Evolutionary conservation across 1,284 basidiomycete species (phyloP), one percentile per base, ranked within the genome.

Genomic region (Xanthoconium separans): DNA sequence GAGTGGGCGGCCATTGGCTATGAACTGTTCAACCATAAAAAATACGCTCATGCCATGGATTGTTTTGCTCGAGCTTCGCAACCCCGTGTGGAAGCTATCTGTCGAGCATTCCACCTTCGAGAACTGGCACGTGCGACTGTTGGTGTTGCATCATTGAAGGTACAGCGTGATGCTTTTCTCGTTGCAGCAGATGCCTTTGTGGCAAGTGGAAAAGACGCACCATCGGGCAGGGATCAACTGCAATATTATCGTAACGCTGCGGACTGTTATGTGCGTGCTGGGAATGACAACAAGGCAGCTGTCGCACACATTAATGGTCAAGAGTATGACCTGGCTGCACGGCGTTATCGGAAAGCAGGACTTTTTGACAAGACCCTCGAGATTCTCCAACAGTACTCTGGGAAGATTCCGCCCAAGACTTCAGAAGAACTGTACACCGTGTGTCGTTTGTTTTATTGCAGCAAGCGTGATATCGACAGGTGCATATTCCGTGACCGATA

Each of bases 1-100:
- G 80, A 86, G 63, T 89, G 87, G 85, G 77, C 72, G 12, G 70
- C 67, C 8, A 77, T 73, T 16, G 85, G 82, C 4, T 67, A 66
- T 4, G 68, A 71, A 2, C 65, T 88, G 6, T 89, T 89, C 63
- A 65, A 77, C 6, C 75, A 81, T 40, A 75, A 78, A 44, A 76
- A 75, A n/a, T 90, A 82, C 57, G 60, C 70, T 0, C 80, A 87
- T 58, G 85, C 88, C 0, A 81, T 77, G 67, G 75, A 82, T 50
- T 84, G 83, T 55, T 90, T 81, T 54, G 74, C 80, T 50, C 76
- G 81, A 22, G 87, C 87, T 5, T 66, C 57, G 1, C 63, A 74
- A 31, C 66, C 59, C 0, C 73, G 75, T 12, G 75, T 84, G 61
- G 75, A 67, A 5, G 73, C 69, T 2, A 75, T 87, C 8, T 73